Evolutionary conservation across 2,329 filamentous ascomycete genomes (phyloP).

Genomic region (Pleurostoma richardsiae): DNA sequence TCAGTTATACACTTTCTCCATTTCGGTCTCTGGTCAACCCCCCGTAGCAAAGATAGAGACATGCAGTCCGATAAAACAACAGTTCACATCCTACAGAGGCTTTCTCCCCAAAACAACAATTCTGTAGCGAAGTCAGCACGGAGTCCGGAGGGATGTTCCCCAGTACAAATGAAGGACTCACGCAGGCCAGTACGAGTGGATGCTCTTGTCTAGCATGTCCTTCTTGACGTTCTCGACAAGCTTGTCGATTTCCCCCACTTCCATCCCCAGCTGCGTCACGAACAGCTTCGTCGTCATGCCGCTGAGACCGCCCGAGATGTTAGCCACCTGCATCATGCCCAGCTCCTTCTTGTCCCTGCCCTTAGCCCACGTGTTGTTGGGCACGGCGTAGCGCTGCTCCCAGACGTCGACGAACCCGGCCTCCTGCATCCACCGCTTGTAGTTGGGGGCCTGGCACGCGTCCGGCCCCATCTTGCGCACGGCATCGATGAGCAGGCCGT

Average conservation of each 20-base stretch:
- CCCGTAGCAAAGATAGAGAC: too few relatives aligned
- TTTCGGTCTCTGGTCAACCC: too few relatives aligned
- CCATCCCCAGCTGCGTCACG: conserved; percentile 22
- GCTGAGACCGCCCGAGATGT: conserved; percentile 24
- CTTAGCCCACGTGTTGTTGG: conserved; percentile 28
- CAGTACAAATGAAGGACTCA: conserved; percentile 8
- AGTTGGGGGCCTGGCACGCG: conserved; percentile 3
- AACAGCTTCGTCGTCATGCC: conserved; percentile 24
- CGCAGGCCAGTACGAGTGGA: conserved; percentile 24
- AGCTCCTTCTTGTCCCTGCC: conserved; percentile 28
- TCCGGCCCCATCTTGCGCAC: conserved; percentile 6
- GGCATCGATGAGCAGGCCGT: conserved; percentile 11
- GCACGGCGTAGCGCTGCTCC: conserved; percentile 23
- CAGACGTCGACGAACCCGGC: conserved; percentile 24
- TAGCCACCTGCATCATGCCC: conserved; percentile 26
- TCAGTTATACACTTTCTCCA: too few relatives aligned
- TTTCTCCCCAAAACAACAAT: too few relatives aligned
- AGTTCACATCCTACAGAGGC: too few relatives aligned
- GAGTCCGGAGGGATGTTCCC: too few relatives aligned
- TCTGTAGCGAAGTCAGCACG: too few relatives aligned
- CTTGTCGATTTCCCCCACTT: conserved; percentile 21
- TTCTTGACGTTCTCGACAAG: conserved; percentile 22
- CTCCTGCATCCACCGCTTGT: conserved; percentile 15
- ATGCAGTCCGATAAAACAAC: too few relatives aligned
- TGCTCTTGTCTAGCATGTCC: conserved; percentile 20